Evolutionary conservation across 305 asterid genomes (phyloP).

Genomic region (Fraxinus nigra): DNA sequence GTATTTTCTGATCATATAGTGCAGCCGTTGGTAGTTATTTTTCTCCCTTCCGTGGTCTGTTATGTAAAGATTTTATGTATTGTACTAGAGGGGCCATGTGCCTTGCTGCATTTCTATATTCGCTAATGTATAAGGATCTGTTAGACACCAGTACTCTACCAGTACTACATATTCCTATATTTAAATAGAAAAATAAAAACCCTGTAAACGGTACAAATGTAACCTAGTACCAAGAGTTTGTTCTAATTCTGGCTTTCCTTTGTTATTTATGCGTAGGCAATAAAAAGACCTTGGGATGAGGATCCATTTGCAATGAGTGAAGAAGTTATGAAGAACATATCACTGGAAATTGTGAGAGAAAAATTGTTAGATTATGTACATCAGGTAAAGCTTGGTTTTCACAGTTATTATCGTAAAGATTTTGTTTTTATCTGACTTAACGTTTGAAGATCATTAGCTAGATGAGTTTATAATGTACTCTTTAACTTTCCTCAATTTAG

Average conservation of each 20-base stretch:
- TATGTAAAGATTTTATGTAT: neutral
- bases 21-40: neutral
- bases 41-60: neutral
- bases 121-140: neutral
- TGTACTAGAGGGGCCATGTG: neutral
- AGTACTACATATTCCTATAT: neutral
- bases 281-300: conserved; percentile 92
- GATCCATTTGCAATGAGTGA: conserved; percentile 84
- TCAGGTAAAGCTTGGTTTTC: conserved; percentile 52
- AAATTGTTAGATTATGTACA: conserved; percentile 79
- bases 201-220: conserved; percentile 5
- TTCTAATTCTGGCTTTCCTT: conserved; percentile 1
- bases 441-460: conserved; percentile 2
- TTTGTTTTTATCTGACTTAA: neutral
- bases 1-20: neutral
- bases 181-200: conserved; percentile 6
- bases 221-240: neutral
- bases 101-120: neutral
- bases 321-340: conserved; percentile 88
- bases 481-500: conserved; percentile 33
- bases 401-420: neutral
- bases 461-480: neutral
- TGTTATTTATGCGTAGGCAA: conserved; percentile 50
- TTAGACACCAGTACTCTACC: neutral
- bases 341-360: conserved; percentile 87